Percentiles rank a stretch among this genome's conserved stretches.
Conservation (phyloP, 129 eudicot genomes). For the Pseudognaphalium luteoalbum region DNA sequence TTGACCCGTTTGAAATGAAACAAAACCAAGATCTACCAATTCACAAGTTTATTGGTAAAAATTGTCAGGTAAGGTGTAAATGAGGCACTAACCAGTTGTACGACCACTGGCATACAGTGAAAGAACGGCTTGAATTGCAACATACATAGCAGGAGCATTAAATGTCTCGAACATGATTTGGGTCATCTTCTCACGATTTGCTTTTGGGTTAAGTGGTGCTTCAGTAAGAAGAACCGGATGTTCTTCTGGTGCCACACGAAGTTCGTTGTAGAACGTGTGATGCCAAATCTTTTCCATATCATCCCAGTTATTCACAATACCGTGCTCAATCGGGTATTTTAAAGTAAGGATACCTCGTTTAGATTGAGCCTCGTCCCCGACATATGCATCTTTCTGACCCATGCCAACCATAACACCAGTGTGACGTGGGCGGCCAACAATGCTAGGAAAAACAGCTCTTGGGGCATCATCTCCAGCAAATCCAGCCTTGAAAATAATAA, state of each 20-base stretch:
- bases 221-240: slow-evolving; percentile 71
- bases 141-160: slow-evolving; percentile 71
- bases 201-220: slow-evolving; percentile 74
- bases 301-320: slow-evolving; percentile 70
- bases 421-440: slow-evolving; percentile 76
- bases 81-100: slow-evolving; percentile 57
- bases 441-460: slow-evolving; percentile 65
- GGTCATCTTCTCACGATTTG: slow-evolving; percentile 73
- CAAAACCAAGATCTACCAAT: slow-evolving; percentile 4
- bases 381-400: slow-evolving; percentile 78
- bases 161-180: slow-evolving; percentile 71
- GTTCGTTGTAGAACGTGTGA: slow-evolving; percentile 70
- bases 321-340: slow-evolving; percentile 71
- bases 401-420: slow-evolving; percentile 72
- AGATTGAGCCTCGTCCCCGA: slow-evolving; percentile 72
- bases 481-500: slow-evolving; percentile 48
- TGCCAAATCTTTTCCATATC: slow-evolving; percentile 83
- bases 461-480: slow-evolving; percentile 71
- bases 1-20: not conserved
- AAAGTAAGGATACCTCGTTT: slow-evolving; percentile 62
- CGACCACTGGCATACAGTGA: slow-evolving; percentile 74
- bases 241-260: slow-evolving; percentile 76
- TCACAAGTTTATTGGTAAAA: not conserved
- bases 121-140: slow-evolving; percentile 65
- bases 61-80: not conserved